Conservation (phyloP, 495 filamentous ascomycete species). For the Durotheca rogersii region DNA sequence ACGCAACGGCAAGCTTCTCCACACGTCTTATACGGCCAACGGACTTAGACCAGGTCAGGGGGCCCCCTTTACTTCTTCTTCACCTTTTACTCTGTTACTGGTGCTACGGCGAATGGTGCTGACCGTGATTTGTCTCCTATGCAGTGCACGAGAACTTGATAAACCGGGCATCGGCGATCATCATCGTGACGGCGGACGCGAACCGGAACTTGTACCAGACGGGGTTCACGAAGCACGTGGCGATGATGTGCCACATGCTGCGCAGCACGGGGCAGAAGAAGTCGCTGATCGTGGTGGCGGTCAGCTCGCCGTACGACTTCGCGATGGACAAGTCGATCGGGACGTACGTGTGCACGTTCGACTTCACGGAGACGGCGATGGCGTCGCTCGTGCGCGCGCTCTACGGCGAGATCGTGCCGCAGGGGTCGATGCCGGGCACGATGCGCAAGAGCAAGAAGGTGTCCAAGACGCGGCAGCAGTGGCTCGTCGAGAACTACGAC, state of each 20-base stretch:
- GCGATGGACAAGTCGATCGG: slow-evolving; percentile 85
- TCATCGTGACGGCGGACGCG: slow-evolving; percentile 86
- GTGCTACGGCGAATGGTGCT: too few relatives aligned
- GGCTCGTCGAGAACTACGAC: slow-evolving; percentile 85
- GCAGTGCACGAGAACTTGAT: slow-evolving; percentile 83
- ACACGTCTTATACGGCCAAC: slow-evolving; percentile 89
- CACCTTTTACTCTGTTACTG: background rate
- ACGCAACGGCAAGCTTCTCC: slow-evolving; percentile 75
- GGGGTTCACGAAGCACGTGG: slow-evolving; percentile 87
- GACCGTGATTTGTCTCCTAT: too few relatives aligned
- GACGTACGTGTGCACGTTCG: slow-evolving; percentile 90
- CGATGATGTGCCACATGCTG: slow-evolving; percentile 79
- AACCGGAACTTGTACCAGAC: slow-evolving; percentile 88
- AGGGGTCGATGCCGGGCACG: slow-evolving; percentile 74
- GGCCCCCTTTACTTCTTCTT: background rate
- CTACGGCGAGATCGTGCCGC: slow-evolving; percentile 73
- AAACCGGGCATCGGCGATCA: slow-evolving; percentile 78
- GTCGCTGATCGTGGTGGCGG: slow-evolving; percentile 80
- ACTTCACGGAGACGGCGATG: slow-evolving; percentile 89
- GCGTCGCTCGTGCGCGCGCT: slow-evolving; percentile 77
- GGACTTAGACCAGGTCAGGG: slow-evolving; percentile 68
- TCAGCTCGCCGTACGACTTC: slow-evolving; percentile 92
- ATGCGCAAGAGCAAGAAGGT: slow-evolving; percentile 80
- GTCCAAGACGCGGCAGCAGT: slow-evolving; percentile 78
- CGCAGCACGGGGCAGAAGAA: slow-evolving; percentile 60